A percentile compares a stretch with the other conserved stretches of the same genome.
phyloP scores from a whole-genome alignment of 495 filamentous ascomycete genomes.

The Cercophora newfieldiana region DNA sequence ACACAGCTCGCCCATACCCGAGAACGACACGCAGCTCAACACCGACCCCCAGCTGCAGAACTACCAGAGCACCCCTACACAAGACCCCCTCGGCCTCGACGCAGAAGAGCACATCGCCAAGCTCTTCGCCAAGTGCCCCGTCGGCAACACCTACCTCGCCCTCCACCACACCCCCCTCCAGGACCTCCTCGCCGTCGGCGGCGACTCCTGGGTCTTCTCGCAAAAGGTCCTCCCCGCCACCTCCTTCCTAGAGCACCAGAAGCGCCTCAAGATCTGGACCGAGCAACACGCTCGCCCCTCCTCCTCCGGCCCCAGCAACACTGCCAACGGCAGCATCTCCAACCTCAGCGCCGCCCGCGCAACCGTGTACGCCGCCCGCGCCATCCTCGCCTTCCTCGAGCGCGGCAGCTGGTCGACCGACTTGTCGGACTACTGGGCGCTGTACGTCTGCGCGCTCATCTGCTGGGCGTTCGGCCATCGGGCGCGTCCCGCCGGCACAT shows the following conservation, averaged over 20 bases:
- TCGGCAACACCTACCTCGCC: constrained; percentile 49
- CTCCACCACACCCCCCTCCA: constrained; percentile 50
- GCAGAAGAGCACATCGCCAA: constrained; percentile 36
- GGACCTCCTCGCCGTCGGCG: constrained; percentile 48
- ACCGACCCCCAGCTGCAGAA: constrained; percentile 18
- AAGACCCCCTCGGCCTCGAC: constrained; percentile 22
- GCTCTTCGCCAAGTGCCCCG: constrained; percentile 41
- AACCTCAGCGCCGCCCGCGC: constrained; percentile 29
- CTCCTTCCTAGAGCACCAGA: constrained; percentile 41
- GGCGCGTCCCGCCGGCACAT: constrained; percentile 55
- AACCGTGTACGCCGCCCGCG: constrained; percentile 34
- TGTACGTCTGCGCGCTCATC: constrained; percentile 50
- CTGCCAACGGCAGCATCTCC: constrained; percentile 10
- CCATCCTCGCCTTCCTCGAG: constrained; percentile 32
- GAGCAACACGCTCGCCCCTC: constrained; percentile 20
- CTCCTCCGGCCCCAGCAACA: neutral
- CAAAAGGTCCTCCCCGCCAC: constrained; percentile 41
- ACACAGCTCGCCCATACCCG: constrained; percentile 29
- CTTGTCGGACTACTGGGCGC: constrained; percentile 50
- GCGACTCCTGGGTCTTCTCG: constrained; percentile 51
- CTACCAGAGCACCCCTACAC: constrained; percentile 1
- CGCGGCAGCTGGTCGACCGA: constrained; percentile 31
- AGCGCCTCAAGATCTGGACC: constrained; percentile 40
- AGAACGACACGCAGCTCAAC: constrained; percentile 22
- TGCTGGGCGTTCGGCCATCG: constrained; percentile 47